Evolutionary conservation across 768 basidiomycete species (phyloP).

Genomic region (Russula vinacea): DNA sequence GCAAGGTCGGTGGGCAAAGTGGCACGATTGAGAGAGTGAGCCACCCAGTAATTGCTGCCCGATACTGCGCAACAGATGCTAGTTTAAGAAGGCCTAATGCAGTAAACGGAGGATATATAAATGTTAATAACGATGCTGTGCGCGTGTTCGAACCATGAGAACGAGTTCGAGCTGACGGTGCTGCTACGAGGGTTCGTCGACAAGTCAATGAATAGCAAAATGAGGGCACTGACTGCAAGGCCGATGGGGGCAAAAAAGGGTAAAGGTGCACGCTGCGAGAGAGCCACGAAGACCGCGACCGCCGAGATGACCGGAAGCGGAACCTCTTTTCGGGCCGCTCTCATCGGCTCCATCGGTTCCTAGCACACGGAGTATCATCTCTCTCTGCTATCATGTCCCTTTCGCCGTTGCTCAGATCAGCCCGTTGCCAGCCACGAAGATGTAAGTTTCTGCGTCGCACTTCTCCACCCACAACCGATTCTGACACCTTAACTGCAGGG

Average conservation of each 20-base stretch:
- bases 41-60: background rate
- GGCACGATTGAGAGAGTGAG: background rate
- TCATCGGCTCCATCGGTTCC: conserved; percentile 1
- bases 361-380: background rate
- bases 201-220: background rate
- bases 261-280: background rate
- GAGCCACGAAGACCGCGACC: background rate
- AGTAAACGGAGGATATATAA: background rate
- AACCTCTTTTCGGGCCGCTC: background rate
- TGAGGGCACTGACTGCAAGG: background rate
- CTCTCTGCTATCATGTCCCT: conserved; percentile 11
- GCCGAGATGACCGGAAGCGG: background rate
- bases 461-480: background rate
- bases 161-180: background rate
- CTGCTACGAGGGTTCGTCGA: background rate
- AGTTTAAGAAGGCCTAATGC: background rate
- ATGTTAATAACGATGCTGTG: conserved; percentile 1
- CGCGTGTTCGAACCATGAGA: conserved; percentile 10
- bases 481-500: conserved; percentile 37
- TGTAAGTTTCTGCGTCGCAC: background rate
- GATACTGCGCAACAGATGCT: background rate
- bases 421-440: conserved; percentile 14
- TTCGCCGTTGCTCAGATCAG: conserved; percentile 15
- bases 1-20: background rate
- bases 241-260: background rate